Percentiles rank a stretch among this genome's conserved stretches.
phyloP scores from a whole-genome alignment of 2,329 filamentous ascomycete genomes.

The Alternaria rosae region DNA sequence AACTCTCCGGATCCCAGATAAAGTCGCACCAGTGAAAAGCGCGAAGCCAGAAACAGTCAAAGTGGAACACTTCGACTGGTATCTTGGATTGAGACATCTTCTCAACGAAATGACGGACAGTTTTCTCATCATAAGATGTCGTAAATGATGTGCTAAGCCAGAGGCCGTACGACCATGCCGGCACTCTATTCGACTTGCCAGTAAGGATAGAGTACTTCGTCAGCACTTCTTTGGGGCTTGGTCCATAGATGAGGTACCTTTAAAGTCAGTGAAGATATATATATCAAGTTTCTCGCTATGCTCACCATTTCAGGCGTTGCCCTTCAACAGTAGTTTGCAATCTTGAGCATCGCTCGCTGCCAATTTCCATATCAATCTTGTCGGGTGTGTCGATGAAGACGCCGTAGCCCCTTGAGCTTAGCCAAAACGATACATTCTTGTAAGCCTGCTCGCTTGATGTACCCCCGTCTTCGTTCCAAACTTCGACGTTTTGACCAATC shows the following conservation, averaged over 20 bases:
- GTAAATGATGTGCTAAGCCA: slow-evolving; percentile 82
- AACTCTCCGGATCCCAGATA: slow-evolving; percentile 71
- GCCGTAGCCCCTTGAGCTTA: slow-evolving; percentile 77
- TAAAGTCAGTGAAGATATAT: neutral
- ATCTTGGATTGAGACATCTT: slow-evolving; percentile 72
- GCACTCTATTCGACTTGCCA: slow-evolving; percentile 69
- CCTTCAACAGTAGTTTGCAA: slow-evolving; percentile 74
- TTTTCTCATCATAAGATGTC: slow-evolving; percentile 74
- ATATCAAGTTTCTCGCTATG: neutral
- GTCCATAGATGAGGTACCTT: slow-evolving; percentile 73
- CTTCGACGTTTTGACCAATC: slow-evolving; percentile 72
- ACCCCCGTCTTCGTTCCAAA: slow-evolving; percentile 69
- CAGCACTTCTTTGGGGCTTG: slow-evolving; percentile 74
- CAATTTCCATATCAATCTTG: slow-evolving; percentile 74
- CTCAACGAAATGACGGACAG: slow-evolving; percentile 71
- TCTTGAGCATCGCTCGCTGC: slow-evolving; percentile 74
- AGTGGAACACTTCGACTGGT: slow-evolving; percentile 76
- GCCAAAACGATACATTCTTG: slow-evolving; percentile 75
- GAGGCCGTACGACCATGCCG: slow-evolving; percentile 77
- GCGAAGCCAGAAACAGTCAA: slow-evolving; percentile 80
- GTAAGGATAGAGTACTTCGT: slow-evolving; percentile 72
- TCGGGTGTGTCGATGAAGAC: slow-evolving; percentile 77
- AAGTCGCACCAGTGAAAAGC: slow-evolving; percentile 80
- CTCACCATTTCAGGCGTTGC: slow-evolving; percentile 70
- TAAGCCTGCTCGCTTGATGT: slow-evolving; percentile 75